These are phyloP conservation scores for Biscogniauxia mediterranea DNA, from an alignment of 2,329 filamentous ascomycete genomes.

Conservation along the genomic window DNA sequence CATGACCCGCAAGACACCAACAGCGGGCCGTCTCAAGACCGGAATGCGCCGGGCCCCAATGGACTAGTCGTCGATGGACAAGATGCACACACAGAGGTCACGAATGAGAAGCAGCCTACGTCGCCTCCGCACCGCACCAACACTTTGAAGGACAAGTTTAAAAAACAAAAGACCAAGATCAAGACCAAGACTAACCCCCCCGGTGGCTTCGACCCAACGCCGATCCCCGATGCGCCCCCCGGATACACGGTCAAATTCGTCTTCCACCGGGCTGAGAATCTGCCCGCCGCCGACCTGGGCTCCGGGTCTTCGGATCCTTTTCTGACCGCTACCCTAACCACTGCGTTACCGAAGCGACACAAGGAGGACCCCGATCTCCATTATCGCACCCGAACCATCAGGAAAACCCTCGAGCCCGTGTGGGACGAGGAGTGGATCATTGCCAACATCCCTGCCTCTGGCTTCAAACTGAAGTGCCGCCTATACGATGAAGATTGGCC, in stretches of 20 bases:
- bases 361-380: slow-evolving; percentile 79
- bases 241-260: slow-evolving; percentile 85
- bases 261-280: slow-evolving; percentile 76
- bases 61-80: not conserved
- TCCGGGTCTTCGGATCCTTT: slow-evolving; percentile 82
- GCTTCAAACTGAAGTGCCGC: slow-evolving; percentile 81
- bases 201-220: slow-evolving; percentile 78
- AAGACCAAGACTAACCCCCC: slow-evolving; percentile 52
- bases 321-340: slow-evolving; percentile 71
- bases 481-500: slow-evolving; percentile 88
- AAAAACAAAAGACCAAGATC: slow-evolving; percentile 39
- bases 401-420: slow-evolving; percentile 67
- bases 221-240: slow-evolving; percentile 68
- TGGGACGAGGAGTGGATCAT: slow-evolving; percentile 90
- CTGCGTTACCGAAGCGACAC: slow-evolving; percentile 69
- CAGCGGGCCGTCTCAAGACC: not conserved
- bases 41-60: not conserved
- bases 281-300: slow-evolving; percentile 78
- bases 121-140: slow-evolving; percentile 9
- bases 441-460: slow-evolving; percentile 76
- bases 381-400: slow-evolving; percentile 74
- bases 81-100: slow-evolving; percentile 8
- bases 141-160: slow-evolving; percentile 35
- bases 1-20: not conserved
- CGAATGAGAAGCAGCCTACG: slow-evolving; percentile 14